These are phyloP conservation scores for Hyaloscypha hepaticicola DNA, from an alignment of 495 filamentous ascomycete genomes.

Conservation along the genomic window DNA sequence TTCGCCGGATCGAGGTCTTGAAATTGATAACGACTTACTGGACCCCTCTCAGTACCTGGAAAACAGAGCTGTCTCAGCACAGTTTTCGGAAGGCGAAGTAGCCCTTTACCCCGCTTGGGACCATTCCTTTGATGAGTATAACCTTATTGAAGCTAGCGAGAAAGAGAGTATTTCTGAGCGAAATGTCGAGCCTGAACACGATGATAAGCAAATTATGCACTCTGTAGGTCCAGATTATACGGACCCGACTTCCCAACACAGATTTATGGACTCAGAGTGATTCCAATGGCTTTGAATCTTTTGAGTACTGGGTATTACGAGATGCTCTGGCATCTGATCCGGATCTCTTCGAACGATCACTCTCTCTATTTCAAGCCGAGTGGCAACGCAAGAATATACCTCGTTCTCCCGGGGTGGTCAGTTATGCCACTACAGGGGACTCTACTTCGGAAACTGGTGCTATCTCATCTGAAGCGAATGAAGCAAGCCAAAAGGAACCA, in stretches of 20 bases:
- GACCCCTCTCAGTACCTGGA: too few relatives aligned
- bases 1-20: too few relatives aligned
- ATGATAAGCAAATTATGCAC: too few relatives aligned
- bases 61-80: too few relatives aligned
- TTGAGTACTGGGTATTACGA: not conserved
- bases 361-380: not conserved
- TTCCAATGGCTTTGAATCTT: slow-evolving; percentile 1
- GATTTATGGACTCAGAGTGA: not conserved
- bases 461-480: not conserved
- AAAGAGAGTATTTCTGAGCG: too few relatives aligned
- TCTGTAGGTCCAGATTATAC: not conserved
- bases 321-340: not conserved
- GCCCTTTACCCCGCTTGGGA: too few relatives aligned
- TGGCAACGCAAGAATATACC: not conserved
- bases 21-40: too few relatives aligned
- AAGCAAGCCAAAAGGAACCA: not conserved
- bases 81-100: too few relatives aligned
- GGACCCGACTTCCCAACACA: not conserved
- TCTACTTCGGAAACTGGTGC: not conserved
- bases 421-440: not conserved
- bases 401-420: not conserved
- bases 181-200: too few relatives aligned
- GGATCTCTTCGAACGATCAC: not conserved
- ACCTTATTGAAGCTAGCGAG: too few relatives aligned
- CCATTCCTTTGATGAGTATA: too few relatives aligned